Percentiles rank a stretch among this genome's conserved stretches.
Evolutionary conservation across 1,284 basidiomycete species (phyloP).

Genomic region (Malassezia restricta): DNA sequence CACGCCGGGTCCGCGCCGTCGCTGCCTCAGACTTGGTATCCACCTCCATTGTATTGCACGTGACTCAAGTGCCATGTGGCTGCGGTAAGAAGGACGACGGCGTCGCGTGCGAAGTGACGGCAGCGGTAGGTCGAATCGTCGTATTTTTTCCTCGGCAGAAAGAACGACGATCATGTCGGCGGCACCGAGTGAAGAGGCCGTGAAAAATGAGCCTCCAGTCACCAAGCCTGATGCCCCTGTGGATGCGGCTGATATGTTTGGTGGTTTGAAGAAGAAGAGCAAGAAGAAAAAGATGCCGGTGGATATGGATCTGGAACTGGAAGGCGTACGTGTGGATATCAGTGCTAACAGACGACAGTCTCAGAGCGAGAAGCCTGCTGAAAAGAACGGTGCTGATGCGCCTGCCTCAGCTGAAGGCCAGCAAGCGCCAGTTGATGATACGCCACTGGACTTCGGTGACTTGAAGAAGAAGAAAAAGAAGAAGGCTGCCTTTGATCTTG

Average conservation of each 20-base stretch:
- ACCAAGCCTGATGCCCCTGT: constrained; percentile 45
- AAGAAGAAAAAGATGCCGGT: constrained; percentile 73
- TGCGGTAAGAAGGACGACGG: constrained; percentile 27
- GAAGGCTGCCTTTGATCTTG: constrained; percentile 46
- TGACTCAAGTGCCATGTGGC: constrained; percentile 11
- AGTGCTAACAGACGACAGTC: background rate
- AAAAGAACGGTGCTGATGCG: constrained; percentile 18
- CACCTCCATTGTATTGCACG: constrained; percentile 1
- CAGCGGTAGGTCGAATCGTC: background rate
- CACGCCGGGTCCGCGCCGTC: constrained; percentile 8
- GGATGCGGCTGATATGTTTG: constrained; percentile 69
- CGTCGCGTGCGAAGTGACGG: background rate
- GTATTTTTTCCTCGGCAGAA: constrained; percentile 1
- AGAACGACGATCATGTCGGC: constrained; percentile 9
- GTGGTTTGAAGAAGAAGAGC: constrained; percentile 79
- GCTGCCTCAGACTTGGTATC: background rate
- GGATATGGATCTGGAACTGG: constrained; percentile 57
- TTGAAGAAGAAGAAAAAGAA: constrained; percentile 50
- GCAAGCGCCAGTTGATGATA: constrained; percentile 11
- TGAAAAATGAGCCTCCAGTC: constrained; percentile 12
- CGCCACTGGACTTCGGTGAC: constrained; percentile 48
- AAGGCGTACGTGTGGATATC: background rate
- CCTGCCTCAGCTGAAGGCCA: constrained; percentile 21
- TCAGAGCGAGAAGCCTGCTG: background rate
- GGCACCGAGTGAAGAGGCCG: constrained; percentile 11